These are phyloP conservation scores for Calonectria pteridis DNA, from an alignment of 2,329 filamentous ascomycete genomes.

Conservation along the genomic window DNA sequence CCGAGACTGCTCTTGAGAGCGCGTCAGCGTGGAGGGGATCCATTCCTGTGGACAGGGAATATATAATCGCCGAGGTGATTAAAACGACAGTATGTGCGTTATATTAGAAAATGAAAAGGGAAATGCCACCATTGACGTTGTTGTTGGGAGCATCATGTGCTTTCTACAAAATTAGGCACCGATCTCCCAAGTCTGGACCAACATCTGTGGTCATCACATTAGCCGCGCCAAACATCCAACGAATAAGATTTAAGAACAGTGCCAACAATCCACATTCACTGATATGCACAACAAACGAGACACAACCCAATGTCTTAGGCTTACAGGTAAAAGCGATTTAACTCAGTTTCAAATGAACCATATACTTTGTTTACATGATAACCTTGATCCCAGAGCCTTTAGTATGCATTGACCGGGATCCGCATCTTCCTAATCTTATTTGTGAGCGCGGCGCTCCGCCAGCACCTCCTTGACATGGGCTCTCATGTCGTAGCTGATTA, in stretches of 20 bases:
- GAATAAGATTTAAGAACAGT: background rate
- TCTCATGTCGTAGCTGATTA: background rate
- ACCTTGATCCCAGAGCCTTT: background rate
- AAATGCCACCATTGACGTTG: background rate
- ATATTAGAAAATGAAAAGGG: background rate
- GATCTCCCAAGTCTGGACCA: background rate
- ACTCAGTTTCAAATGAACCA: background rate
- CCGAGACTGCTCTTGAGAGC: conserved; percentile 7
- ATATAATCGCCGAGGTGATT: background rate
- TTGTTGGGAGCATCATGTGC: background rate
- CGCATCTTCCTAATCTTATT: background rate
- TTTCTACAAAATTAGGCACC: background rate
- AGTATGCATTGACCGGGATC: background rate
- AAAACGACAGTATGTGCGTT: background rate
- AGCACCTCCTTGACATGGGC: background rate
- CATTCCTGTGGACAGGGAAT: background rate
- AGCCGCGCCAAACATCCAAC: background rate
- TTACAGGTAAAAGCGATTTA: background rate
- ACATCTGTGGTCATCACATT: background rate
- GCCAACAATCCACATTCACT: background rate
- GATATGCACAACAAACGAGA: background rate
- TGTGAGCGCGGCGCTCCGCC: background rate
- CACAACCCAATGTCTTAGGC: background rate
- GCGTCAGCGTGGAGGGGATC: background rate
- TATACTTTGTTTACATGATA: background rate